phyloP scores from a whole-genome alignment of 208 protist species.

The Leishmania mexicana region DNA sequence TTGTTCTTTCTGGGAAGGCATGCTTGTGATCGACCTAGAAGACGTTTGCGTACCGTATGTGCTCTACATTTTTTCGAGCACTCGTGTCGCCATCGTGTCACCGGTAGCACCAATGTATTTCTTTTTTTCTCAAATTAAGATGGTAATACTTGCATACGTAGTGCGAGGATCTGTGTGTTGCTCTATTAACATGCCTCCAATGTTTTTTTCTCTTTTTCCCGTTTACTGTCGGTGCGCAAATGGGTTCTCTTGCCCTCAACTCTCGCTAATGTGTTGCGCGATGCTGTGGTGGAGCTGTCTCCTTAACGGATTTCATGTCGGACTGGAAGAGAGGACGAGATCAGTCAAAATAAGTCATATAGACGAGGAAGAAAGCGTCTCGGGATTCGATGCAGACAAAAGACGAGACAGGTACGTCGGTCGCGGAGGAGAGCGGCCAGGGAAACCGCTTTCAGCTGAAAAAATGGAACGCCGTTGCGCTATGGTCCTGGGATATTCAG shows the following conservation, averaged over 20 bases:
- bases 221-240: background rate
- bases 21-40: background rate
- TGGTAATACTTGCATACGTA: background rate
- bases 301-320: background rate
- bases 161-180: background rate
- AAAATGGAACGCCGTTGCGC: constrained; percentile 98
- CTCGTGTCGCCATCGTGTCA: background rate
- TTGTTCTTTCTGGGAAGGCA: background rate
- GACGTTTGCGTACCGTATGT: background rate
- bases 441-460: constrained; percentile 90
- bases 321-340: background rate
- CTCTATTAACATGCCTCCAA: background rate
- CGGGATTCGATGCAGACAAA: constrained; percentile 20
- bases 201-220: background rate
- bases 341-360: background rate
- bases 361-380: too few species aligned
- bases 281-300: background rate
- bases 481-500: constrained; percentile 98
- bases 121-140: background rate
- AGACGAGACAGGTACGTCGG: constrained; percentile 10
- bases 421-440: constrained; percentile 17
- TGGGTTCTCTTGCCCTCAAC: background rate
- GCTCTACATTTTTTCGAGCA: background rate
- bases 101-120: background rate
- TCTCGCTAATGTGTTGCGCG: background rate